These are phyloP conservation scores for Sporisorium reilianum DNA, from an alignment of 1,284 basidiomycete species.

Conservation along the genomic window DNA sequence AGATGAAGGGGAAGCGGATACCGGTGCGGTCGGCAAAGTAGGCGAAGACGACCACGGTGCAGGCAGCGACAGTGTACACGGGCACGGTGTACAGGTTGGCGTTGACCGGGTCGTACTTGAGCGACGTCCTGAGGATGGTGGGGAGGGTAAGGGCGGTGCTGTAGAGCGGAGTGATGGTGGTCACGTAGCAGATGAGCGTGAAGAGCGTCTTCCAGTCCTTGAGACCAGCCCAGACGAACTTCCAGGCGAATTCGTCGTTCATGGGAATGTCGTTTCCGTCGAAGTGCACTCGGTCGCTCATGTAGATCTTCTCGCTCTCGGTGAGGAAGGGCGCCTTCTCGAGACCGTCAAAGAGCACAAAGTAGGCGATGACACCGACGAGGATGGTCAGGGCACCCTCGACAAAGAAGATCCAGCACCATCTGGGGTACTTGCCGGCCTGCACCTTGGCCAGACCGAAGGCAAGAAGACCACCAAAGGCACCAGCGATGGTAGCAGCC, in stretches of 20 bases:
- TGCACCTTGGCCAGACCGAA: slow-evolving; percentile 64
- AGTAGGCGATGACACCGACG: slow-evolving; percentile 69
- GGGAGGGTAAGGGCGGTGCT: slow-evolving; percentile 60
- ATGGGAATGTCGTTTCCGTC: slow-evolving; percentile 59
- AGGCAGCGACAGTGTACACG: slow-evolving; percentile 70
- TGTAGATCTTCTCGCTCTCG: slow-evolving; percentile 54
- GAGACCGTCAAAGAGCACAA: slow-evolving; percentile 49
- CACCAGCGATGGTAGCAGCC: slow-evolving; percentile 71
- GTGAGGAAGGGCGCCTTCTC: slow-evolving; percentile 55
- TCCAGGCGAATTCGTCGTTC: slow-evolving; percentile 58
- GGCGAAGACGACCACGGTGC: slow-evolving; percentile 63
- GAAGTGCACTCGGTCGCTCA: slow-evolving; percentile 49
- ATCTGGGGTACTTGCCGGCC: slow-evolving; percentile 29
- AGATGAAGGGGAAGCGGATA: slow-evolving; percentile 50
- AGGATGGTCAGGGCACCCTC: slow-evolving; percentile 72
- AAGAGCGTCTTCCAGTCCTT: slow-evolving; percentile 62
- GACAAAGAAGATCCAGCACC: slow-evolving; percentile 70
- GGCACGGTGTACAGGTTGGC: slow-evolving; percentile 70
- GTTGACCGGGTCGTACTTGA: slow-evolving; percentile 56
- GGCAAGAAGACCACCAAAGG: slow-evolving; percentile 71
- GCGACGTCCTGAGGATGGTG: slow-evolving; percentile 55
- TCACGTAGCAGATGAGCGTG: slow-evolving; percentile 58
- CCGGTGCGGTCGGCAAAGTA: slow-evolving; percentile 49
- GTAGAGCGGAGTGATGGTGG: slow-evolving; percentile 58
- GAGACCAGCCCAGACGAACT: slow-evolving; percentile 55